Evolutionary conservation across 2,329 filamentous ascomycete genomes (phyloP).

Genomic region (Arthrocladium fulminans): DNA sequence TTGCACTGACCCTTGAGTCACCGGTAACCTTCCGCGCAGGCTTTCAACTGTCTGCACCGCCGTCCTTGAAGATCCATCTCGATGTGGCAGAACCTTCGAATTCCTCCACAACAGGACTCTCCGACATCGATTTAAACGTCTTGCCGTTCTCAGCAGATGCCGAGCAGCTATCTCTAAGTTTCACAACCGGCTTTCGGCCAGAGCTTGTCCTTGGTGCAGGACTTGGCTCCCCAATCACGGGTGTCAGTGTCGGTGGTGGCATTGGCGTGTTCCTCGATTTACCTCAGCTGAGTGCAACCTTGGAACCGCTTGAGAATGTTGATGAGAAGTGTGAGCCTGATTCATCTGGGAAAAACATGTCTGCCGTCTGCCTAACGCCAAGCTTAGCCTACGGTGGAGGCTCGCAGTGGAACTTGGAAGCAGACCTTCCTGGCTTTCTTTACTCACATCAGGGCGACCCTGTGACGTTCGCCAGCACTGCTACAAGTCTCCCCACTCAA

Average conservation of each 20-base stretch:
- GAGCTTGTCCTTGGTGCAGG: neutral
- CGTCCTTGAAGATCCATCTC: slow-evolving; percentile 18
- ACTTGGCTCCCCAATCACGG: slow-evolving; percentile 5
- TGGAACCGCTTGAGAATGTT: slow-evolving; percentile 16
- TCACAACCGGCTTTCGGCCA: neutral
- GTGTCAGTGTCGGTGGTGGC: slow-evolving; percentile 15
- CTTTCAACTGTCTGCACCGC: slow-evolving; percentile 11
- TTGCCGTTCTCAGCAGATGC: neutral
- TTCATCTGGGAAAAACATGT: neutral
- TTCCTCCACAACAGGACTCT: neutral
- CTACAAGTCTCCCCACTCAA: neutral
- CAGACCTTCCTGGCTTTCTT: neutral
- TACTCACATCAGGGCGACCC: neutral
- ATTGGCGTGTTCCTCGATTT: slow-evolving; percentile 22
- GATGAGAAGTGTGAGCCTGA: slow-evolving; percentile 18
- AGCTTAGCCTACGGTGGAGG: neutral
- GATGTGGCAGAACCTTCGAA: slow-evolving; percentile 8
- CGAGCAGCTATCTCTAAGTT: neutral
- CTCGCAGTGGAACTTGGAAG: neutral
- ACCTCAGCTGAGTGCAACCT: slow-evolving; percentile 20
- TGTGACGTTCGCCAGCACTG: neutral
- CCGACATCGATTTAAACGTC: neutral
- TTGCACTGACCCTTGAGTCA: neutral
- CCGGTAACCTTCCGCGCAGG: slow-evolving; percentile 13
- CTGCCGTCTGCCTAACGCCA: neutral